A percentile compares a stretch with the other conserved stretches of the same genome.
These are phyloP conservation scores for Gautieria morchelliformis DNA, from an alignment of 768 basidiomycete genomes.

Conservation along the genomic window DNA sequence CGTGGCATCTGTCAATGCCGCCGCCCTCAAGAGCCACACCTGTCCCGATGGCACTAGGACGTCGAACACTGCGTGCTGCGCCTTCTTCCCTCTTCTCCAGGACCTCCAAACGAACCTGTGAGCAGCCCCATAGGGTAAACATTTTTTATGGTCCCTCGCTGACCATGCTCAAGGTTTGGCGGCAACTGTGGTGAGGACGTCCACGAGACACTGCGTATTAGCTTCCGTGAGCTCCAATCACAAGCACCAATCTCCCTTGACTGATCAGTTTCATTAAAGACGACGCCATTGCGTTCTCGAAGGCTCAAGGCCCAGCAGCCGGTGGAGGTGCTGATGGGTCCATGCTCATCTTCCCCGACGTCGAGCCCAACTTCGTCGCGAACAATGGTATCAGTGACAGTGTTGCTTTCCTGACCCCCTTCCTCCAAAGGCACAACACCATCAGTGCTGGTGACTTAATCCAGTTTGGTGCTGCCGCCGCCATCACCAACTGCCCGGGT, in stretches of 20 bases:
- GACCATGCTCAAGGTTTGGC: conserved; percentile 7
- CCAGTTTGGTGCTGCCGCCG: conserved; percentile 17
- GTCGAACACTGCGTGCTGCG: conserved; percentile 2
- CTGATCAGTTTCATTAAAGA: neutral
- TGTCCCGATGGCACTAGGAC: conserved; percentile 4
- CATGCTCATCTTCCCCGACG: conserved; percentile 15
- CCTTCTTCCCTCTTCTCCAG: conserved; percentile 6
- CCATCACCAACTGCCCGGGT: conserved; percentile 16
- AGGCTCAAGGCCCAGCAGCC: neutral
- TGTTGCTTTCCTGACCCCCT: conserved; percentile 14
- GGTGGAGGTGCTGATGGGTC: conserved; percentile 21
- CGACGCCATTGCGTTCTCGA: conserved; percentile 6
- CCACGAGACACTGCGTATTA: conserved; percentile 19
- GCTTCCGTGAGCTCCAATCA: conserved; percentile 12
- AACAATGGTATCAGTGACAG: conserved; percentile 19
- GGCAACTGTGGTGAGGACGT: conserved; percentile 23
- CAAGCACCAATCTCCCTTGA: neutral
- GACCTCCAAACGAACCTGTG: conserved; percentile 8
- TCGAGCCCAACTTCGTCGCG: conserved; percentile 17
- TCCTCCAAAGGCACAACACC: conserved; percentile 10
- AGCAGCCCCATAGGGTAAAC: neutral
- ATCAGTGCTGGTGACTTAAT: conserved; percentile 14
- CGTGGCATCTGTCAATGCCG: neutral
- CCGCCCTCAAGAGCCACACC: conserved; percentile 4
- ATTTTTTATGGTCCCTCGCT: neutral